Evolutionary conservation across 2,329 filamentous ascomycete genomes (phyloP), one percentile per base, ranked within the genome.

Genomic region (Ceratocystis cacaofunesta): DNA sequence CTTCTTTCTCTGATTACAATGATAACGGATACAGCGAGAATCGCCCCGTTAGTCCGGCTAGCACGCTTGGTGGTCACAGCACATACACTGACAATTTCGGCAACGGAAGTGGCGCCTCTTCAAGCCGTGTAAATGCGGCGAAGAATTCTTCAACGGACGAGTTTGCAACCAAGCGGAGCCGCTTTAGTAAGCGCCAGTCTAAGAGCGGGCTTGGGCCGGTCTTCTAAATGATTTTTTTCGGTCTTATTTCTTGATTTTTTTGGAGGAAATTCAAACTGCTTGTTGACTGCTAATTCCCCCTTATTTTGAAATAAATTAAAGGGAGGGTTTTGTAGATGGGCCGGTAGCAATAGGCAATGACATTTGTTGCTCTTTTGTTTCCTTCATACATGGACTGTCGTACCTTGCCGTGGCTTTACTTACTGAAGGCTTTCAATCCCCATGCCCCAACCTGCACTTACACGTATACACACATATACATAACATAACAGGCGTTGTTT

Each of bases 151-250:
- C 76, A 55, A 81, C 80, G 28, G 83, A 84, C 36, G 81, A 84
- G 64, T 73, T 78, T 48, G 71, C 76, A 19, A 72, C 78, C 12
- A 85, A 83, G 73, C 78, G 80, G 61, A 85, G 86, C 70, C 80
- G 85, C 61, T 97, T 96, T 76, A 96, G 91, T 77, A 94, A 94
- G 76, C 82, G 92, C 70, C 90, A 96, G 76, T 95, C 89, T 17
- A 95, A 95, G 77, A 96, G 90, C 74, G 92, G 92, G n/a, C 82
- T 96, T 61, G 90, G 90, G 32, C 88, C 92, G 61, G 88, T 90
- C 62, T 96, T 96, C 73, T 95, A 32, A 17, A 57, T 36, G 50
- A 17, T 22, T 61, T 71, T 70, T 70, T 65, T 70, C 68, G 58
- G 68, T 64, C 66, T 36, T 36, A 36, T 36, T 57, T 68, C 67